Evolutionary conservation across 148 eudicot species (phyloP).

Genomic region (Camellia granthamiana): DNA sequence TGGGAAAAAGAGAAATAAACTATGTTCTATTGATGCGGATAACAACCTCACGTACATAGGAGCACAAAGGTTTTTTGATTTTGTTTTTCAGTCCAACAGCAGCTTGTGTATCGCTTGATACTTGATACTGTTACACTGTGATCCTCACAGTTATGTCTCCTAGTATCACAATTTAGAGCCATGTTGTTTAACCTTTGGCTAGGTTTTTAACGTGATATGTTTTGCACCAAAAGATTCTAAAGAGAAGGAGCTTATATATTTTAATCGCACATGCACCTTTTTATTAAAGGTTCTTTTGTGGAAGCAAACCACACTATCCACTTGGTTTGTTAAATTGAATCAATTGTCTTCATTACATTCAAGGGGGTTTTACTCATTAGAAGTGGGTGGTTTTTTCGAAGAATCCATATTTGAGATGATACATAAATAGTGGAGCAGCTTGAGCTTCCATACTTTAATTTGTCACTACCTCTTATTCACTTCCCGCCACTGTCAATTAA

Average conservation of each 20-base stretch:
- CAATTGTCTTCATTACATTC: not conserved
- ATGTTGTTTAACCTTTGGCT: not conserved
- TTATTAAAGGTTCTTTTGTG: not conserved
- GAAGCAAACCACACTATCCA: not conserved
- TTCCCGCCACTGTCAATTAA: not conserved
- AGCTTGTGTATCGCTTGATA: too few relatives aligned
- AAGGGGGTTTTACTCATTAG: not conserved
- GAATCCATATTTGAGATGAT: not conserved
- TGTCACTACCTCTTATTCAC: not conserved
- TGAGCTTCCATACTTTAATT: too few relatives aligned
- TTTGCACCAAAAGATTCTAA: too few relatives aligned
- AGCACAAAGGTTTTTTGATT: too few relatives aligned
- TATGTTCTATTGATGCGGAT: too few relatives aligned
- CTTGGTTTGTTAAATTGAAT: not conserved
- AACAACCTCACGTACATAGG: too few relatives aligned
- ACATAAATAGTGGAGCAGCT: conserved; percentile 1
- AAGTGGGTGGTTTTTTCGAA: not conserved
- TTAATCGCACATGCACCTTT: not conserved
- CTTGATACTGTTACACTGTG: too few relatives aligned
- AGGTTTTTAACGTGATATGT: not conserved
- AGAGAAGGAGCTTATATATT: not conserved
- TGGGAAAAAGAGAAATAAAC: too few relatives aligned
- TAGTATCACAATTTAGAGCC: too few relatives aligned
- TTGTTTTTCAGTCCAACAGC: too few relatives aligned
- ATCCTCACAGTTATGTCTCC: too few relatives aligned